These are phyloP conservation scores for Fraxinus cuspidata DNA, from an alignment of 257 asterid genomes.

Conservation along the genomic window DNA sequence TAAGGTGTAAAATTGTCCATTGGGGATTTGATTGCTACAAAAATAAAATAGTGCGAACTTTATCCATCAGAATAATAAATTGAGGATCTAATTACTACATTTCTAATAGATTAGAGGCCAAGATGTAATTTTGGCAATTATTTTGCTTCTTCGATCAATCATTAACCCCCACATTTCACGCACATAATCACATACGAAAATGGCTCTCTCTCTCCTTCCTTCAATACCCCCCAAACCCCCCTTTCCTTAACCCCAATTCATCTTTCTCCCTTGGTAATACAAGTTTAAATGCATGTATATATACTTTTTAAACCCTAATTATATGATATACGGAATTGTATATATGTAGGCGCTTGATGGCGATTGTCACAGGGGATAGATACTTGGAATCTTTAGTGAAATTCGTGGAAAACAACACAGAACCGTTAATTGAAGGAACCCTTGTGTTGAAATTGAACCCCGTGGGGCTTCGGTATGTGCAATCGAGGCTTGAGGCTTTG, in stretches of 20 bases:
- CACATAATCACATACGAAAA: slow-evolving; percentile 35
- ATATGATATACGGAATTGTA: neutral
- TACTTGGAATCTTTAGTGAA: slow-evolving; percentile 86
- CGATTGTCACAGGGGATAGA: slow-evolving; percentile 78
- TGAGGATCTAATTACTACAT: neutral
- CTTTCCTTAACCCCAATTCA: slow-evolving; percentile 22
- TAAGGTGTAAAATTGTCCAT: neutral
- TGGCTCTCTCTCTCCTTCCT: slow-evolving; percentile 40
- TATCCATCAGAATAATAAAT: neutral
- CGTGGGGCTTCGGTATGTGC: slow-evolving; percentile 82
- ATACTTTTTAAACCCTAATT: slow-evolving; percentile 31
- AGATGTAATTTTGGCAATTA: slow-evolving; percentile 3
- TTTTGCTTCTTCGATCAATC: slow-evolving; percentile 30
- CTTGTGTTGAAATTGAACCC: slow-evolving; percentile 84
- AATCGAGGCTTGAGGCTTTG: slow-evolving; percentile 81
- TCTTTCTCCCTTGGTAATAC: neutral
- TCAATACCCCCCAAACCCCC: slow-evolving; percentile 71
- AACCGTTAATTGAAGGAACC: slow-evolving; percentile 73
- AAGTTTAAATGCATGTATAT: neutral
- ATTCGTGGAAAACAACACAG: slow-evolving; percentile 77
- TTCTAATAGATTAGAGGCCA: neutral
- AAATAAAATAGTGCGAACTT: neutral
- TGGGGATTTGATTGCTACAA: neutral
- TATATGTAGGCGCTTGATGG: slow-evolving; percentile 40
- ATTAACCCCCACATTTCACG: slow-evolving; percentile 33